Percentiles rank a stretch among this genome's conserved stretches.
Conservation (phyloP, 176 grass and related monocot genomes). For the Aegilops longissima region DNA sequence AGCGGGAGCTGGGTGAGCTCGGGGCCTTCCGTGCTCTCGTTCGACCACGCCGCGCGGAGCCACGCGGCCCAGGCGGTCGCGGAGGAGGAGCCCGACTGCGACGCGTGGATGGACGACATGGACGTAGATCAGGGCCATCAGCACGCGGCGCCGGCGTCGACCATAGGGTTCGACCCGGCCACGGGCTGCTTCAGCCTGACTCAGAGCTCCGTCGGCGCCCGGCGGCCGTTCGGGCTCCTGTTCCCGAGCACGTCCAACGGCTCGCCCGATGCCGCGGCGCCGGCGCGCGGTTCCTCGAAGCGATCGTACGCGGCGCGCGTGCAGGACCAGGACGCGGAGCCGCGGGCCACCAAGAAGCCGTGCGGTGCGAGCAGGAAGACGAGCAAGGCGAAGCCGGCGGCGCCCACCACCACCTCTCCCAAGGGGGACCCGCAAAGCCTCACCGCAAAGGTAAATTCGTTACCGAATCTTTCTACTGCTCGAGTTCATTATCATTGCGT, state of each 20-base stretch:
- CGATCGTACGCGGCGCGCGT: slow-evolving; percentile 32
- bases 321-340: slow-evolving; percentile 27
- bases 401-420: background rate
- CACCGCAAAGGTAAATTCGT: slow-evolving; percentile 60
- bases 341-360: slow-evolving; percentile 54
- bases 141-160: background rate
- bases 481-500: background rate
- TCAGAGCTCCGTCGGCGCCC: too few species aligned
- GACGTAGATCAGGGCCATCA: slow-evolving; percentile 5
- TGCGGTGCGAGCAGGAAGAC: slow-evolving; percentile 55
- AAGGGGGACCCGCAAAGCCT: slow-evolving; percentile 67
- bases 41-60: slow-evolving; percentile 8
- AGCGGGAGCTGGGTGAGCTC: slow-evolving; percentile 6
- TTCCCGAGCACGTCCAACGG: too few species aligned
- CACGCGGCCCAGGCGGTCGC: background rate
- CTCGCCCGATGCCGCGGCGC: too few species aligned
- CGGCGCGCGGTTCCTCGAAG: too few species aligned
- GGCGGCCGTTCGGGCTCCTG: too few species aligned
- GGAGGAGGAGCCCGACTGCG: slow-evolving; percentile 33
- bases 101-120: slow-evolving; percentile 70
- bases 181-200: background rate
- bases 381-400: slow-evolving; percentile 46
- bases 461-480: too few species aligned
- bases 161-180: slow-evolving; percentile 28
- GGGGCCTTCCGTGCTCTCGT: slow-evolving; percentile 49